Evolutionary conservation across 371 early-diverging fungal genomes (phyloP), one percentile per base, ranked within the genome.

Genomic region (Apophysomyces ossiformis): DNA sequence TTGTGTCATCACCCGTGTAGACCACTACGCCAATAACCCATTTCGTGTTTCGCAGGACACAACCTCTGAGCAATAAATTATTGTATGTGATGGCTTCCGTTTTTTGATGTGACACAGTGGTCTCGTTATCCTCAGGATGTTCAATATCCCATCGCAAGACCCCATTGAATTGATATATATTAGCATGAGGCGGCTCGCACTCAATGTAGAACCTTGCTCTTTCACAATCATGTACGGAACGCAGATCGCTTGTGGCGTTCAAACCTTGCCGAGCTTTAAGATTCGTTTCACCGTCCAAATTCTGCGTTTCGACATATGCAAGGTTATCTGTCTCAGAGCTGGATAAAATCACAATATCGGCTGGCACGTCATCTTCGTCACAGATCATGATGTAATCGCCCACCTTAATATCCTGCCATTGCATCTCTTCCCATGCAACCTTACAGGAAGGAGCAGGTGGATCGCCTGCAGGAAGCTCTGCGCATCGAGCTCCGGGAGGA

Each of bases 301-400:
- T 92, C 59, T 89, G 88, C 5, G 96, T 94, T 62, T 95, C 94
- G 7, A 94, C 81, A 76, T 88, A 95, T 68, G 90, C 90, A 37
- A 89, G 67, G 6, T 82, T 84, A 56, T 84, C 86, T 1, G 70
- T 74, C 64, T 93, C 89, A 12, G 88, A 85, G 1, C 90, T 86
- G 1, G 90, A 84, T 6, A 94, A 67, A n/a, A 93, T 81, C 0
- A 90, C 69, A 5, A 90, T 72, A 74, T 96, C 95, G 15, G 94
- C 94, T 2, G 99, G 99, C 0, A 99, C 89, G 69, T 93, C 84
- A 39, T 98, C 92, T 71, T 98, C 88, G 68, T 96, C 93, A 26
- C 86, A 71, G 18, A 99, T 74, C 64, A 88, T 78, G 11, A 99
- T 78, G 64, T 98, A 79, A 66, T 99, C 99, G 37, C 99, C 99